phyloP scores from a whole-genome alignment of 2,329 filamentous ascomycete genomes.

The Chaetomium olivaceum region DNA sequence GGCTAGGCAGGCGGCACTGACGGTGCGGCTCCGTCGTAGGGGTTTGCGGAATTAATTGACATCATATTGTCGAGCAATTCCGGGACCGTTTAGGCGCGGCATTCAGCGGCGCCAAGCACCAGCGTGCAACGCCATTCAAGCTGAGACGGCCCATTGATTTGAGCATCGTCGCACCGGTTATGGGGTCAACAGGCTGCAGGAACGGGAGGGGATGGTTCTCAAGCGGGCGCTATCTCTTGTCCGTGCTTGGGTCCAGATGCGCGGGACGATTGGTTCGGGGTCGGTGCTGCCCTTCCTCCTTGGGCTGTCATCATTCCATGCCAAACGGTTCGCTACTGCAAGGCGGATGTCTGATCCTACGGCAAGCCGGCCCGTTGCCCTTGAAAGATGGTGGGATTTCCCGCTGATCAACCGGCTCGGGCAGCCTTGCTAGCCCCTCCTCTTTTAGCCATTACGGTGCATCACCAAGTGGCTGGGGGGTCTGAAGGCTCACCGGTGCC shows the following conservation, averaged over 20 bases:
- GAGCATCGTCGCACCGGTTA: constrained; percentile 17
- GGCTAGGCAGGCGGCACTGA: constrained; percentile 28
- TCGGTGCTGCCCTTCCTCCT: constrained; percentile 12
- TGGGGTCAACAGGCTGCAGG: constrained; percentile 27
- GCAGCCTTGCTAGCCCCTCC: constrained; percentile 6
- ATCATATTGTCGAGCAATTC: constrained; percentile 35
- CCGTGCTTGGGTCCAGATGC: constrained; percentile 24
- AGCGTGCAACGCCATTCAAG: constrained; percentile 34
- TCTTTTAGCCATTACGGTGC: constrained; percentile 26
- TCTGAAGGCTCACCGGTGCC: neutral
- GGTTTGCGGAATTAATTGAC: constrained; percentile 33
- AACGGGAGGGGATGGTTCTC: constrained; percentile 32
- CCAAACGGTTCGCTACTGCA: constrained; percentile 28
- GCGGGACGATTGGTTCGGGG: constrained; percentile 5
- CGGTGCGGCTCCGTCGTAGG: constrained; percentile 31
- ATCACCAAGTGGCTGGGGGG: constrained; percentile 2
- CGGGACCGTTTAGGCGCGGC: constrained; percentile 34
- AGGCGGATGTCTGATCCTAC: constrained; percentile 25
- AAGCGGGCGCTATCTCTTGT: constrained; percentile 33
- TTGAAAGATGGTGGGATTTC: constrained; percentile 27
- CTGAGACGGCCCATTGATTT: constrained; percentile 29
- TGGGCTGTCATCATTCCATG: constrained; percentile 17
- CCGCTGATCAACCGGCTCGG: constrained; percentile 21
- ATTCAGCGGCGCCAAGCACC: constrained; percentile 33
- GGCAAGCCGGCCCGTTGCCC: constrained; percentile 33